phyloP scores from a whole-genome alignment of 2,329 filamentous ascomycete species.

The Sphaerulina musiva region DNA sequence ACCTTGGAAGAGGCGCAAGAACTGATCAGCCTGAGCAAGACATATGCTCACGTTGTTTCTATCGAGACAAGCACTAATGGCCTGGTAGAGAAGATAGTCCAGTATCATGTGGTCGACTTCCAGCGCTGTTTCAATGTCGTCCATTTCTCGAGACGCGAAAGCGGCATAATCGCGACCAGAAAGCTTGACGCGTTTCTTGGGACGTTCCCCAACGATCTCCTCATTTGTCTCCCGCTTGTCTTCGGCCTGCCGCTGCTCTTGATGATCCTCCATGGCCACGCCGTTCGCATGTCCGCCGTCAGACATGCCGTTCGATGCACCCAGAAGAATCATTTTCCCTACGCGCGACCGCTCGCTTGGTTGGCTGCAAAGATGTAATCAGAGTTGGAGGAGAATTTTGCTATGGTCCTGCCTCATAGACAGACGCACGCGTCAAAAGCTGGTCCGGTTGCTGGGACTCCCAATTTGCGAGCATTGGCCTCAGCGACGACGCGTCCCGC shows the following conservation, averaged over 20 bases:
- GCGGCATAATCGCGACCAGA: constrained; percentile 8
- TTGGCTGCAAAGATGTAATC: too few species aligned
- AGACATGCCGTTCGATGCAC: background rate
- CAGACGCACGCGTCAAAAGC: too few species aligned
- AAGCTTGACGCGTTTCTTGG: constrained; percentile 12
- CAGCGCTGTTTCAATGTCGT: constrained; percentile 34
- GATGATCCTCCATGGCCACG: background rate
- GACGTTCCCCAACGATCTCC: background rate
- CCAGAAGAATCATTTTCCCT: background rate
- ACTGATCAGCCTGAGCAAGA: constrained; percentile 34
- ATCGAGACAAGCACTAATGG: constrained; percentile 40
- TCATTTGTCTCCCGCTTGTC: background rate
- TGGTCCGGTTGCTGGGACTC: background rate
- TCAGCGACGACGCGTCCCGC: background rate
- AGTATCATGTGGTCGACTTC: constrained; percentile 51
- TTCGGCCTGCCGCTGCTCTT: background rate
- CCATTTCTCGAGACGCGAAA: constrained; percentile 18
- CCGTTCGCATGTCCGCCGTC: background rate
- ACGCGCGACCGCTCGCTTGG: too few species aligned
- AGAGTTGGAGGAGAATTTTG: too few species aligned
- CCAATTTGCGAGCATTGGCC: background rate
- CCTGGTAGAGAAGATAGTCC: constrained; percentile 50
- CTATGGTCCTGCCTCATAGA: too few species aligned
- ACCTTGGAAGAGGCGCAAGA: constrained; percentile 40
- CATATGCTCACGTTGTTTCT: constrained; percentile 14